phyloP scores from a whole-genome alignment of 768 basidiomycete species.

The Thelephora aurantiotincta region DNA sequence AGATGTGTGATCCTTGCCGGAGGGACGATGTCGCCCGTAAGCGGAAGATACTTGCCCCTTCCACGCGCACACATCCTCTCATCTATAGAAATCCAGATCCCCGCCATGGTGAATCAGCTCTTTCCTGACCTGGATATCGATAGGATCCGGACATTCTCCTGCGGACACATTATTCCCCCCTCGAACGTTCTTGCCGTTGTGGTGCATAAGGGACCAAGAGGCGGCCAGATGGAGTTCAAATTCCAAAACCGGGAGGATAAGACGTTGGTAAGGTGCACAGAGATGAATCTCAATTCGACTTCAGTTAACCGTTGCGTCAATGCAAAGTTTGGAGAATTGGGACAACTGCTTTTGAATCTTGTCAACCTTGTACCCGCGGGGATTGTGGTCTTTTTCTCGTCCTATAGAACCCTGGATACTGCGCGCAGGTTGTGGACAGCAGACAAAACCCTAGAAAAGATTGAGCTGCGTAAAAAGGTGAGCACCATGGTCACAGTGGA shows the following conservation, averaged over 20 bases:
- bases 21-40: constrained; percentile 96
- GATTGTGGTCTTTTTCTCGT: constrained; percentile 89
- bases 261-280: constrained; percentile 29
- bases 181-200: constrained; percentile 67
- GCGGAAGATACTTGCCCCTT: constrained; percentile 8
- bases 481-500: constrained; percentile 3
- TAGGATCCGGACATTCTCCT: constrained; percentile 70
- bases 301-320: background rate
- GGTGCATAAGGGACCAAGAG: constrained; percentile 60
- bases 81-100: constrained; percentile 37
- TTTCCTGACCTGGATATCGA: constrained; percentile 51
- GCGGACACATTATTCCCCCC: constrained; percentile 82
- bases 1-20: constrained; percentile 85
- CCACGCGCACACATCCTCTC: background rate
- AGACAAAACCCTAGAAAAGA: constrained; percentile 44
- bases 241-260: constrained; percentile 56
- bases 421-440: constrained; percentile 55
- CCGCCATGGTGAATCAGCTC: constrained; percentile 74
- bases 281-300: background rate
- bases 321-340: constrained; percentile 49
- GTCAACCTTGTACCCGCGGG: constrained; percentile 69
- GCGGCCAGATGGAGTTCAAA: constrained; percentile 68
- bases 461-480: constrained; percentile 66
- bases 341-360: constrained; percentile 73
- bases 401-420: constrained; percentile 67